Evolutionary conservation across 2,329 filamentous ascomycete genomes (phyloP), one percentile per base, ranked within the genome.

Genomic region (Apiospora sp.): DNA sequence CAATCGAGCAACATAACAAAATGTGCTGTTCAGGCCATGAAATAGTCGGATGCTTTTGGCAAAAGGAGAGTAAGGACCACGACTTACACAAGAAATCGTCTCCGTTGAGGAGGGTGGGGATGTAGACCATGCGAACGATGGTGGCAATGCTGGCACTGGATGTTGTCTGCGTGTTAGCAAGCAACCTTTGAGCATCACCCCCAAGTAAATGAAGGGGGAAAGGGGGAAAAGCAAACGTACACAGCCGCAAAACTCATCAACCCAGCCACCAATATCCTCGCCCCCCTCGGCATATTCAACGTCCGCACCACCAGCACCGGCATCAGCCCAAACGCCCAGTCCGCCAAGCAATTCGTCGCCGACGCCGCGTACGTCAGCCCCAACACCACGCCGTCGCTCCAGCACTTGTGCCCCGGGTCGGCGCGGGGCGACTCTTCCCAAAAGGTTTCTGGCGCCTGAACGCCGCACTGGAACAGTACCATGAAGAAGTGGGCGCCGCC

Each of bases 31-130:
- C n/a, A n/a, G n/a, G n/a, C n/a, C n/a, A n/a, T n/a, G n/a, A n/a
- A n/a, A n/a, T n/a, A n/a, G n/a, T n/a, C n/a, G n/a, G n/a, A n/a
- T n/a, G n/a, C n/a, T n/a, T n/a, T n/a, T n/a, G n/a, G n/a, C n/a
- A n/a, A n/a, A n/a, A n/a, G n/a, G n/a, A n/a, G n/a, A n/a, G n/a
- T n/a, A n/a, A n/a, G n/a, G n/a, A n/a, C n/a, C n/a, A n/a, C n/a
- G n/a, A n/a, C 67, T 64, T 67, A 72, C 71, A 72, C n/a, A 72
- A n/a, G 43, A 72, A 72, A 51, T 72, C 71, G 27, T 67, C 43
- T 34, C 71, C 71, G n/a, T 70, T 30, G 14, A 72, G 51, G 16
- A 58, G 51, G 13, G 37, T 41, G 34, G 64, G 34, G 12, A 67
- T 67, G 16, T 41, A 67, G 3, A 24, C 24, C 64, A 67, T 67